Base-by-base conservation (phyloP, 2,329 filamentous ascomycete species). In the Chaetomium olivaceum region DNA sequence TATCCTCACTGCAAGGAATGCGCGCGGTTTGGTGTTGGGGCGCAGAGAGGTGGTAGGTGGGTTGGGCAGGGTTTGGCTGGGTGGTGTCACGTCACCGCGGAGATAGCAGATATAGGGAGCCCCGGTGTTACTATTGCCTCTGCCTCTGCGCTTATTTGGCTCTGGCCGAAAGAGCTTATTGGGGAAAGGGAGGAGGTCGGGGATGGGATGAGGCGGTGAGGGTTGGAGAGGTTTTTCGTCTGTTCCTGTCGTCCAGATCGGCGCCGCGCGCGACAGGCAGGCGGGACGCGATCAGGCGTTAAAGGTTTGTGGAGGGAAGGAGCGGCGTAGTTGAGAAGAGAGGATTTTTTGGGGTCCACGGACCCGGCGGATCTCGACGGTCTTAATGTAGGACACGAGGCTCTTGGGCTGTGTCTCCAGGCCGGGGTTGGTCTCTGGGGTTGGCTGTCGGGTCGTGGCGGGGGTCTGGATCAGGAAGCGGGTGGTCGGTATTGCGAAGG, bases 371-470 rank as follows among this genome's bases (percentile, higher is more conserved):
- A 62, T 29, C 60, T 51, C 60, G 63, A 64, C 50, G 54, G 50
- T 43, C 52, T 69, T 65, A 57, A 54, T 63, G 50, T 61, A 12
- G 39, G 62, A 58, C 52, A 62, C 39, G 63, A 60, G 56, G 50
- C 62, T 62, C 58, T 48, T 62, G 62, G 55, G 29, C 54, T 39
- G 66, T 62, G 64, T 63, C 58, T 64, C 51, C 33, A 52, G 36
- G 50, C 48, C 39, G 55, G 64, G 59, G 25, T 50, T 58, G 59
- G 58, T 59, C 58, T 54, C 51, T 51, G 60, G 55, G 65, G 60
- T 43, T 52, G 65, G 68, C 62, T 65, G 63, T 68, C 68, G 62
- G 68, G 68, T 66, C 68, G 63, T 43, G 68, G 68, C 61, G 66
- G 66, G 66, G 59, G 14, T 36, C 29, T 57, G 50, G 60, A 62